These are phyloP conservation scores for Eucalyptus erythrocorys DNA, from an alignment of 345 rosid species.

Conservation along the genomic window DNA sequence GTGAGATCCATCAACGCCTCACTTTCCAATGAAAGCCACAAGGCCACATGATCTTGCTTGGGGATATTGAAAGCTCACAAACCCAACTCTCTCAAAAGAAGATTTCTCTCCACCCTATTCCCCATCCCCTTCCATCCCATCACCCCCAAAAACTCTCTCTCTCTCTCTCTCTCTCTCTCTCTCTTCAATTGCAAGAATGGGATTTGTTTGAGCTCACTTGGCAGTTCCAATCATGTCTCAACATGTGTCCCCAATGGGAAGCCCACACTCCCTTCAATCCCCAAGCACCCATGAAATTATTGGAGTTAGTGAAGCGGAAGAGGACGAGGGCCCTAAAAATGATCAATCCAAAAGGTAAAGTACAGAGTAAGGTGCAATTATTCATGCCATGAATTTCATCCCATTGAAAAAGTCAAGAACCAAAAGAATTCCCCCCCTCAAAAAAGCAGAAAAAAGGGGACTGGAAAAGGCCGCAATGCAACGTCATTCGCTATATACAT, in stretches of 20 bases:
- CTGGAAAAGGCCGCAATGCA: background rate
- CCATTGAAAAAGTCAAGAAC: conserved; percentile 9
- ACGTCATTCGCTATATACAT: background rate
- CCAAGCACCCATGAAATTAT: conserved; percentile 5
- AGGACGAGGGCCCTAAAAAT: background rate
- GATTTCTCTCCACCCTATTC: background rate
- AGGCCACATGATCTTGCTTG: conserved; percentile 38
- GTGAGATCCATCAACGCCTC: background rate
- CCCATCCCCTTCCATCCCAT: background rate
- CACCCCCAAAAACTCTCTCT: background rate
- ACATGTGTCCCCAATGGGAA: conserved; percentile 24
- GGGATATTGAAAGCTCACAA: conserved; percentile 30
- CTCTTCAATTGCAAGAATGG: background rate
- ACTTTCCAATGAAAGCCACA: conserved; percentile 29
- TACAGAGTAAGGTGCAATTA: conserved; percentile 65
- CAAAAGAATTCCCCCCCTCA: background rate
- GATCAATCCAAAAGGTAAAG: conserved; percentile 50
- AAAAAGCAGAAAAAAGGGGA: background rate
- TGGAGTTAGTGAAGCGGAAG: conserved; percentile 12
- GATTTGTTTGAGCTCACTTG: conserved; percentile 17
- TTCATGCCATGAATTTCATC: conserved; percentile 64
- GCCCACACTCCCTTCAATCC: conserved; percentile 4
- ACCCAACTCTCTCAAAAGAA: background rate
- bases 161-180: background rate
- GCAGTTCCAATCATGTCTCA: conserved; percentile 31